Conservation (phyloP, 495 filamentous ascomycete species). For the Daldinia childiae region DNA sequence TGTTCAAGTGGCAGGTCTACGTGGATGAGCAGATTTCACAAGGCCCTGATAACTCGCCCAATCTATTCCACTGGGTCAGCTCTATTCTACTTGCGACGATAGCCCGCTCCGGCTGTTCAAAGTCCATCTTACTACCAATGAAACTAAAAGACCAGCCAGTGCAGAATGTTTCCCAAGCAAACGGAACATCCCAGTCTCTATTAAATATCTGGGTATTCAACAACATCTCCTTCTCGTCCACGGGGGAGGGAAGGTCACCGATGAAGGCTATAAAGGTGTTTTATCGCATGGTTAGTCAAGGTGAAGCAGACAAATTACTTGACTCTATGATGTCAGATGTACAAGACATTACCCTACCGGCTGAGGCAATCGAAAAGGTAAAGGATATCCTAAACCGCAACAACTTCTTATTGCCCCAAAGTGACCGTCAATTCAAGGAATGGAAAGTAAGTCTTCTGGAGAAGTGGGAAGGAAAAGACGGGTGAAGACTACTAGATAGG, state of each 20-base stretch:
- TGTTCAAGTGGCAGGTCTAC: constrained; percentile 53
- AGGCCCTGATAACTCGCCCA: constrained; percentile 31
- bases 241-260: constrained; percentile 48
- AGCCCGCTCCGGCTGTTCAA: constrained; percentile 59
- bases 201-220: constrained; percentile 76
- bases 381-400: constrained; percentile 56
- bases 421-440: constrained; percentile 65
- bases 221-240: constrained; percentile 69
- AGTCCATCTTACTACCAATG: constrained; percentile 58
- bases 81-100: constrained; percentile 58
- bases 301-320: constrained; percentile 63
- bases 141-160: constrained; percentile 34
- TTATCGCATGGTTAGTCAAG: constrained; percentile 58
- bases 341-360: constrained; percentile 72
- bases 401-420: constrained; percentile 63
- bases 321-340: constrained; percentile 63
- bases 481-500: not conserved
- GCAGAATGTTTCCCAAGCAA: constrained; percentile 19
- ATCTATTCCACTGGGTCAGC: constrained; percentile 56
- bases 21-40: constrained; percentile 36
- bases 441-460: constrained; percentile 75
- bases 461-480: constrained; percentile 44
- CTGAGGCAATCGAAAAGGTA: constrained; percentile 57
- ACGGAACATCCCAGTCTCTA: constrained; percentile 32
- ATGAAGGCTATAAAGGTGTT: constrained; percentile 71